Base-by-base conservation (phyloP, 345 rosid species). In the Excoecaria agallocha region DNA sequence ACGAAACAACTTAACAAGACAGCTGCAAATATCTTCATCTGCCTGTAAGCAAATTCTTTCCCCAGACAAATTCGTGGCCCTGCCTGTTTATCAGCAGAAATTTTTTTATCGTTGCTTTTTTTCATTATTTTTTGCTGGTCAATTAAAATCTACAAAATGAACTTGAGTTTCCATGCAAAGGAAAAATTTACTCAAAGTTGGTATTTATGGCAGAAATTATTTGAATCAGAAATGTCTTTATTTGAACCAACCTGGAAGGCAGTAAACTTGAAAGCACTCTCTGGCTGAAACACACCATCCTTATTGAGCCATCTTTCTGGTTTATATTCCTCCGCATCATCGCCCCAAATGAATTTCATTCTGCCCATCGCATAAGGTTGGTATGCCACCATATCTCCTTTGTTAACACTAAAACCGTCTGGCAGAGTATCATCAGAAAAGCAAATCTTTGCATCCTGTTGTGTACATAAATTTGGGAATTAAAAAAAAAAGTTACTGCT, bases 351-450 rank as follows among this genome's bases (percentile, higher is more conserved):
- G 79, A 82, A 84, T 71, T 82, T 84, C 93, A 89, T 89, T 78
- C 93, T 81, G 16, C 93, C 90, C 90, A 85, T 89, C 15, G 88
- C 93, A 80, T 87, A 89, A 3, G 93, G 83, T 52, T 80, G 85
- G 78, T 82, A 89, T 49, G 66, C 20, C 55, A 89, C 84, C 87
- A 80, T 73, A 68, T 87, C 89, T 6, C 90, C 90, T 80, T 79
- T 82, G 38, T 76, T 85, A 66, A 85, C 88, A 67, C 75, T 77
- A 73, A 78, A 89, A 52, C 90, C 90, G 45, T 87, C 93, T 2
- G 90, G 90, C n/a, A 89, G 75, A 20, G 84, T 86, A 76, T 89
- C 93, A 78, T 85, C 87, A 8, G 87, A 78, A 19, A 84, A 76
- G 75, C 93, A 87, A 48, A 84, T 55, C 83, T 89, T 89, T 12